Base-by-base conservation (phyloP, 305 asterid species). In the Solanum hybrid region DNA sequence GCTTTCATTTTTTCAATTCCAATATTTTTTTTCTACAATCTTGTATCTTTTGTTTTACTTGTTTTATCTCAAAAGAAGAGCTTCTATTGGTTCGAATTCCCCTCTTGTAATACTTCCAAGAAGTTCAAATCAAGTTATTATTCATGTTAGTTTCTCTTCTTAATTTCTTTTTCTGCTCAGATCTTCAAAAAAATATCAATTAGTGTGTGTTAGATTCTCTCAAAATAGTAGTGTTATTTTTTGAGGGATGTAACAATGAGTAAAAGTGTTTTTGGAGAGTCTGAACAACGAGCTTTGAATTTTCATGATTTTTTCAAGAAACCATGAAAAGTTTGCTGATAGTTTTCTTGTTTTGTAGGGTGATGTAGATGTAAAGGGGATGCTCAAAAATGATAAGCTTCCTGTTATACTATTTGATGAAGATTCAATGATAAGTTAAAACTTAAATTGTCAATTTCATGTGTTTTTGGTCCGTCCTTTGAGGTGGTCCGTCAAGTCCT, bases 1-100 rank as follows among this genome's bases (percentile, higher is more conserved):
- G 98, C 98, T 83, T 95, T 96, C 89, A 95, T 96, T 89, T 96
- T 96, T 91, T 95, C 99, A 34, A 96, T 95, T 57, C 99, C 99
- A 13, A 39, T 10, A 92, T 96, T 38, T 95, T 27, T 96, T 95
- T 70, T 95, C 99, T 17, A 96, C 93, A 88, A 96, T 96, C 45
- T 93, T 95, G 20, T 93, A 93, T 86, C 95, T 96, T 4, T 76
- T 96, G 89, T 95, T 96, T 92, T 96, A 95, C 92, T 93, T 96
- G 95, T 96, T 96, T 86, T 96, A 95, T 91, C 99, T 96, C 91
- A 96, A 96, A 94, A 92, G 95, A 89, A 91, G 97, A 88, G 92
- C 92, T 81, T 86, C 93, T n/a, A 79, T 32, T 78, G 65, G 89
- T 57, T 57, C 91, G 8, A 61, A 93, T 14, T 79, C 90, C 10